phyloP scores from a whole-genome alignment of 2,329 filamentous ascomycete genomes.

The Dactylella cylindrospora region DNA sequence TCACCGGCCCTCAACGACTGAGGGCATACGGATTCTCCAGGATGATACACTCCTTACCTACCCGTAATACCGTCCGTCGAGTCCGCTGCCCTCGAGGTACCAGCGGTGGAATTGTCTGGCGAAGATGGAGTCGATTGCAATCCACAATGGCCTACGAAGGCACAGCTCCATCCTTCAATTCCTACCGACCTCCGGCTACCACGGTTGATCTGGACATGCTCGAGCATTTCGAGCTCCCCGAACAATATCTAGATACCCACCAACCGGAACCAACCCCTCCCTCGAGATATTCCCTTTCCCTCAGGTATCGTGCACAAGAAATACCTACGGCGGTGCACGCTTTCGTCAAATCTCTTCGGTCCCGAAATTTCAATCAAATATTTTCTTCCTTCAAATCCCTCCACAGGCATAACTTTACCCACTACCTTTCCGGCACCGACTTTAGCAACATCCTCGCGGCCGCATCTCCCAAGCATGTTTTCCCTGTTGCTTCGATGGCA shows the following conservation, averaged over 20 bases:
- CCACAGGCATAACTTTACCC: slow-evolving; percentile 9
- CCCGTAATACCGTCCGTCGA: slow-evolving; percentile 24
- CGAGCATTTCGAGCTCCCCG: slow-evolving; percentile 36
- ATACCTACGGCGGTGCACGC: slow-evolving; percentile 22
- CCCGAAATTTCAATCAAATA: slow-evolving; percentile 13
- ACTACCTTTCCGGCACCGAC: slow-evolving; percentile 24
- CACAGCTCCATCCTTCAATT: slow-evolving; percentile 19
- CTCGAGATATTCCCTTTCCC: slow-evolving; percentile 23
- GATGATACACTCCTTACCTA: slow-evolving; percentile 31
- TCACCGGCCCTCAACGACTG: background rate
- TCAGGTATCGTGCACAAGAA: background rate
- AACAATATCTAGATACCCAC: slow-evolving; percentile 8
- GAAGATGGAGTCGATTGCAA: slow-evolving; percentile 40
- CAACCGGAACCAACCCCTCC: background rate
- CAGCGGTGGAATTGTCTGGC: slow-evolving; percentile 28
- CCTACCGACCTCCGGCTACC: slow-evolving; percentile 5
- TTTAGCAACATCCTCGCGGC: slow-evolving; percentile 33
- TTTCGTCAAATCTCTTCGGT: slow-evolving; percentile 11
- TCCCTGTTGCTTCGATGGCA: slow-evolving; percentile 22
- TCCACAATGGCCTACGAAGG: slow-evolving; percentile 31
- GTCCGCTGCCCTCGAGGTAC: slow-evolving; percentile 32
- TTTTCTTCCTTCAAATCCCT: slow-evolving; percentile 18
- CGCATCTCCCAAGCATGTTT: slow-evolving; percentile 24
- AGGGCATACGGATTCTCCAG: background rate
- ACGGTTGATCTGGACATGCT: slow-evolving; percentile 22